phyloP scores from a whole-genome alignment of 768 basidiomycete genomes.

The Termitomyces sp. region DNA sequence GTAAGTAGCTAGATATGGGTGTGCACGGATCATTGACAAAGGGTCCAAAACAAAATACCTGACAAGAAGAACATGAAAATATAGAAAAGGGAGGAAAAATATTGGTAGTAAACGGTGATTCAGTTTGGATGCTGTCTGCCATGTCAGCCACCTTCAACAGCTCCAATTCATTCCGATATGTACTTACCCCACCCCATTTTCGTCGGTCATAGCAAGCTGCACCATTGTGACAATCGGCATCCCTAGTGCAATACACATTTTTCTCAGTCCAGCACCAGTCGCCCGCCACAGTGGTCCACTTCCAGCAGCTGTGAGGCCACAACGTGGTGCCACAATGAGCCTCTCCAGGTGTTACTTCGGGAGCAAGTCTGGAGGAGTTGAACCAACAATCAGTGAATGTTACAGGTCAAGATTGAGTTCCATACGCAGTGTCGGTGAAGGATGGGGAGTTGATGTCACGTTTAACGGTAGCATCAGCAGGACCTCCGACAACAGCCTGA shows the following conservation, averaged over 20 bases:
- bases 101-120: no score
- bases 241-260: background rate
- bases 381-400: background rate
- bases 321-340: background rate
- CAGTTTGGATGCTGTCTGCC: no score
- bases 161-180: no score
- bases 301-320: constrained; percentile 2
- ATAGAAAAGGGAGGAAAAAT: no score
- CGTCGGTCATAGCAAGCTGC: background rate
- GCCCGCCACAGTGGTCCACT: no score
- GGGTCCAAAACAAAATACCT: no score
- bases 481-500: background rate
- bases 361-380: background rate
- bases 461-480: background rate
- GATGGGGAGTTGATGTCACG: no score
- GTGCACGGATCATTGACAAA: no score
- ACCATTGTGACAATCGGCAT: background rate
- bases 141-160: no score
- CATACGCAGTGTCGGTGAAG: background rate
- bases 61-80: no score
- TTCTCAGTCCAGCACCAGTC: constrained; percentile 2
- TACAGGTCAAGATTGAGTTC: background rate
- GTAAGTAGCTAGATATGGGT: no score
- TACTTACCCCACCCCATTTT: background rate
- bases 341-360: background rate